Conservation (phyloP, 2,329 filamentous ascomycete species). For the Verticillium albo-atrum region DNA sequence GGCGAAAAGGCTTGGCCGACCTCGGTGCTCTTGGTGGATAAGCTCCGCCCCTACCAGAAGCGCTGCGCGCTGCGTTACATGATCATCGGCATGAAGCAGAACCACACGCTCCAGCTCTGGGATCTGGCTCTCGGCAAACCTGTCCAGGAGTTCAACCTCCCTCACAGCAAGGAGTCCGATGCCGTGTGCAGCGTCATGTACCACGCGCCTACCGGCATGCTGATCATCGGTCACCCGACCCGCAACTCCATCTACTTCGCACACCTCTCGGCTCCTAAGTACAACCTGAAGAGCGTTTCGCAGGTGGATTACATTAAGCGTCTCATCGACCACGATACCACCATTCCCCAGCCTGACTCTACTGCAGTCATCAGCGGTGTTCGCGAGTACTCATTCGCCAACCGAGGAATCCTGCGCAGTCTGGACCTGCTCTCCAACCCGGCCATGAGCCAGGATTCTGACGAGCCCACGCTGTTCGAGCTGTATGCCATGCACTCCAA, state of each 20-base stretch:
- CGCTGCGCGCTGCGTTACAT: slow-evolving; percentile 88
- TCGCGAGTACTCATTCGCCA: slow-evolving; percentile 87
- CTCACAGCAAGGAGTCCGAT: slow-evolving; percentile 92
- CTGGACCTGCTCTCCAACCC: slow-evolving; percentile 79
- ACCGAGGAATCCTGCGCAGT: slow-evolving; percentile 82
- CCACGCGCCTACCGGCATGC: slow-evolving; percentile 86
- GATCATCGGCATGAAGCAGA: slow-evolving; percentile 97
- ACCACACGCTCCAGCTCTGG: slow-evolving; percentile 97
- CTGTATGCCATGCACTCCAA: slow-evolving; percentile 97
- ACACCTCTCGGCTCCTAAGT: slow-evolving; percentile 89
- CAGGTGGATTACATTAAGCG: slow-evolving; percentile 86
- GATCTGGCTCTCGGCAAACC: slow-evolving; percentile 92
- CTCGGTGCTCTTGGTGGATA: slow-evolving; percentile 93
- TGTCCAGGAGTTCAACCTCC: slow-evolving; percentile 94
- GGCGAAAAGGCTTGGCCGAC: slow-evolving; percentile 96
- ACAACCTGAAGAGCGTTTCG: slow-evolving; percentile 75
- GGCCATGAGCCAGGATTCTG: slow-evolving; percentile 56
- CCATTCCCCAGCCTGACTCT: slow-evolving; percentile 80
- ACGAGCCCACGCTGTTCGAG: slow-evolving; percentile 80
- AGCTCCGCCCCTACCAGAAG: slow-evolving; percentile 88
- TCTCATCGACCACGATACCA: slow-evolving; percentile 66
- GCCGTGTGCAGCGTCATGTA: slow-evolving; percentile 98
- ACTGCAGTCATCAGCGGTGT: slow-evolving; percentile 97
- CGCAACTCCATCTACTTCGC: slow-evolving; percentile 97
- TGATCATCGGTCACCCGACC: slow-evolving; percentile 92